phyloP scores from a whole-genome alignment of 805 yeast species.

The Ogataea paraovalis region DNA sequence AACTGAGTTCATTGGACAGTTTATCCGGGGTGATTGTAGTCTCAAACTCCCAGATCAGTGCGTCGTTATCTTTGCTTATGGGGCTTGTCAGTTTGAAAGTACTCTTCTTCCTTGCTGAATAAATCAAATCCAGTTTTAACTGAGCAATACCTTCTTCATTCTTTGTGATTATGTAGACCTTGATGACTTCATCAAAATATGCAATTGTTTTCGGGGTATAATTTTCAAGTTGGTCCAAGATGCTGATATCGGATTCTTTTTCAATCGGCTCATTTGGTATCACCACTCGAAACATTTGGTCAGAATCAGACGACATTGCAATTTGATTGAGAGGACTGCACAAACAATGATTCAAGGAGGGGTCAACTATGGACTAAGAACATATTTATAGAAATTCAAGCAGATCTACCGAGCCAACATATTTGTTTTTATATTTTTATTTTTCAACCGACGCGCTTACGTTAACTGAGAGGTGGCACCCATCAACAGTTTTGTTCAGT shows the following conservation, averaged over 20 bases:
- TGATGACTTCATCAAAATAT: constrained; percentile 16
- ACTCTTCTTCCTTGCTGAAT: constrained; percentile 8
- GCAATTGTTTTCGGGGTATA: constrained; percentile 2
- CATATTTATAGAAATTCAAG: too few species aligned
- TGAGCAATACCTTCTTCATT: neutral
- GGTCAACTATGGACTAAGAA: too few species aligned
- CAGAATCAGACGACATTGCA: neutral
- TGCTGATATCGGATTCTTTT: neutral
- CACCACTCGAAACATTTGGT: neutral
- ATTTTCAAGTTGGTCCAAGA: neutral
- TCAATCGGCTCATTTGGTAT: neutral
- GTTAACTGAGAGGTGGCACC: too few species aligned
- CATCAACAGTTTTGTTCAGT: too few species aligned
- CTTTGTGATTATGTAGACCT: constrained; percentile 9
- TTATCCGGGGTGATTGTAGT: constrained; percentile 19
- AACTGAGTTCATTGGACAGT: constrained; percentile 10
- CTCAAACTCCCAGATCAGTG: constrained; percentile 15
- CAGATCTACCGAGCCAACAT: too few species aligned
- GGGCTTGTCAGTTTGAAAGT: constrained; percentile 5
- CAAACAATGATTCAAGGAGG: neutral
- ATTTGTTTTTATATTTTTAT: too few species aligned
- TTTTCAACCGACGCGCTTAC: too few species aligned
- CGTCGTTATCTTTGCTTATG: neutral
- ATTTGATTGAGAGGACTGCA: too few species aligned
- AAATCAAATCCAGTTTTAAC: constrained; percentile 9